These are phyloP conservation scores for Jatropha podagrica DNA, from an alignment of 441 rosid genomes.

Conservation along the genomic window DNA sequence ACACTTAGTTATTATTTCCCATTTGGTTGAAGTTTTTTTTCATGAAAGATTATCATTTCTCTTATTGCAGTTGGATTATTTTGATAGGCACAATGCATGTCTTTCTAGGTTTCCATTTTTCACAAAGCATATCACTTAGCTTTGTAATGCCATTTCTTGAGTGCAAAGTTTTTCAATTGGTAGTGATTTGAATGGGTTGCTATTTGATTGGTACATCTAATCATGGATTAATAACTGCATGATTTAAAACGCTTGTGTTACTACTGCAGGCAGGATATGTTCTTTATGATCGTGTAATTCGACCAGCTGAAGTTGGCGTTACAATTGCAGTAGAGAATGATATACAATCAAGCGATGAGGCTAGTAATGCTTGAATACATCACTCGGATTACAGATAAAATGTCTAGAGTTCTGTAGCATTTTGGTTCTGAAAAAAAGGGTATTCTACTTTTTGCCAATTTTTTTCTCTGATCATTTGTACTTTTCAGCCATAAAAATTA, in stretches of 20 bases:
- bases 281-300: slow-evolving; percentile 69
- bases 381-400: not conserved
- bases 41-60: not conserved
- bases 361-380: slow-evolving; percentile 36
- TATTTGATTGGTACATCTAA: not conserved
- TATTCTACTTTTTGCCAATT: too few relatives aligned
- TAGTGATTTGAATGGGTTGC: not conserved
- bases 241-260: not conserved
- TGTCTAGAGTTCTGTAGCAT: too few relatives aligned
- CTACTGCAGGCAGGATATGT: slow-evolving; percentile 75
- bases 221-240: not conserved
- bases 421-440: too few relatives aligned
- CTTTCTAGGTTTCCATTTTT: not conserved
- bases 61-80: not conserved
- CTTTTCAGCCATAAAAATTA: too few relatives aligned
- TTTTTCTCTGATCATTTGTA: too few relatives aligned
- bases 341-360: slow-evolving; percentile 31
- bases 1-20: not conserved
- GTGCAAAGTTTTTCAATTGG: not conserved
- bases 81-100: not conserved
- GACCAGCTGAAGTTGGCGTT: slow-evolving; percentile 95
- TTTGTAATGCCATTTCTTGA: not conserved
- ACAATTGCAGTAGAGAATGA: slow-evolving; percentile 48
- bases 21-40: not conserved
- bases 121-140: not conserved